Evolutionary conservation across 148 eudicot genomes (phyloP), one percentile per base, ranked within the genome.

Genomic region (Vaccinium myrtillus): DNA sequence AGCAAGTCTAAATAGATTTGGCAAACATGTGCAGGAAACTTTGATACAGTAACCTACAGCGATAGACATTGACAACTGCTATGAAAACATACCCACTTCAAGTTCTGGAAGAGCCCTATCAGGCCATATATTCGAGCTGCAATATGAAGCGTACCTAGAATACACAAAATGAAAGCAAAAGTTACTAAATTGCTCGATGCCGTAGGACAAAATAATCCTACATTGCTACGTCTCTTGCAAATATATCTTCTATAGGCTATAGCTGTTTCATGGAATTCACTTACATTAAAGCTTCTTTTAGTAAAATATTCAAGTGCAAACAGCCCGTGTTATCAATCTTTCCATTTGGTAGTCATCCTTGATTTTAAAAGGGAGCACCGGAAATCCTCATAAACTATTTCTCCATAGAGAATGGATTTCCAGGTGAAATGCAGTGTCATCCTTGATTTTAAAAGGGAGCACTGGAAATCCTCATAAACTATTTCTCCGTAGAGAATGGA

Each of bases 111-210:
- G 86, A 86, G 93, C 93, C 89, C 30, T 85, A 30, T 83, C 83
- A 27, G 98, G 99, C 99, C 99, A 96, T 75, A 96, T 92, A 90
- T 96, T 96, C 84, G 83, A 81, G 63, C 98, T 91, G 90, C 99
- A 96, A 82, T 96, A 96, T 70, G 97, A 89, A 70, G 99, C 98
- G 81, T 96, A 96, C 93, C 99, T 96, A 77, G 65, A 87, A 84
- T 56, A 63, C 25, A 79, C 75, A 79, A 46, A 67, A 89, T 21
- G 73, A 71, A 25, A 77, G 39, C 51, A 70, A 67, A 80, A 50
- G 51, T 82, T 82, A 67, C 53, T 27, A 8, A 77, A 54, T 54
- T 12, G 2, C 46, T 46, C 14, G 25, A 82, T 25, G 21, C 39
- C 53, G n/a, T 11, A 54, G 69, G 84, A 27, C 58, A 69, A 48